Base-by-base conservation (phyloP, 495 filamentous ascomycete species). In the Lasiosphaeriaceae sp. region DNA sequence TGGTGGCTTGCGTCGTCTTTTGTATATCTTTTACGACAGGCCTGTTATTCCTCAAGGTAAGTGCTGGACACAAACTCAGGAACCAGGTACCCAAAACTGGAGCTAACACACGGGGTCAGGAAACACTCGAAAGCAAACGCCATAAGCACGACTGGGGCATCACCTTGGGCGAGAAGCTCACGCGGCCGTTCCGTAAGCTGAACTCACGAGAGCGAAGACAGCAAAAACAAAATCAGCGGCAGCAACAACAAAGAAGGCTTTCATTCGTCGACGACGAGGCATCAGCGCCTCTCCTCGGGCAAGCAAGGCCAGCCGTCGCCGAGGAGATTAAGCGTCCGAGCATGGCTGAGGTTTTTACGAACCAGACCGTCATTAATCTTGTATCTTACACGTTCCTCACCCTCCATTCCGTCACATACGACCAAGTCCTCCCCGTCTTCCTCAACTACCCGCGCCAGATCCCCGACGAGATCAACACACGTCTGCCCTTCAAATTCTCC, bases 341-440 rank as follows among this genome's bases (percentile, higher is more conserved):
- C 19, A 80, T 87, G 69, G 66, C 67, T n/a, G 83, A 92, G 47
- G 81, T 87, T 20, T 89, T 96, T 56, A 86, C 83, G 0, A 77
- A 73, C 0, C 92, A 97, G 60, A 89, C 90, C 0, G 76, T 77
- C 23, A 76, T 96, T 24, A 90, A 93, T 57, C 74, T 97, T 4
- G 50, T 90, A 6, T 79, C 83, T 0, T 96, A 94, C 66, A 86
- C 83, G 11, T 72, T 92, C 39, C 76, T 94, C 21, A 86, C 90
- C 4, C 75, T 92, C 24, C 90, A 94, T 59, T 82, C 81, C 5
- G 82, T 92, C 51, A 86, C 87, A 0, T 94, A 83, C 65, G 90
- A 96, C 68, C 89, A 92, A 53, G 76, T 90, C 8, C 76, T 94
- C 3, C 87, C 90, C 1, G 87, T 93, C 1, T 93, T 92, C 64